Conservation (phyloP, 176 grass and related monocot genomes). For the Oropetium thomaeum region DNA sequence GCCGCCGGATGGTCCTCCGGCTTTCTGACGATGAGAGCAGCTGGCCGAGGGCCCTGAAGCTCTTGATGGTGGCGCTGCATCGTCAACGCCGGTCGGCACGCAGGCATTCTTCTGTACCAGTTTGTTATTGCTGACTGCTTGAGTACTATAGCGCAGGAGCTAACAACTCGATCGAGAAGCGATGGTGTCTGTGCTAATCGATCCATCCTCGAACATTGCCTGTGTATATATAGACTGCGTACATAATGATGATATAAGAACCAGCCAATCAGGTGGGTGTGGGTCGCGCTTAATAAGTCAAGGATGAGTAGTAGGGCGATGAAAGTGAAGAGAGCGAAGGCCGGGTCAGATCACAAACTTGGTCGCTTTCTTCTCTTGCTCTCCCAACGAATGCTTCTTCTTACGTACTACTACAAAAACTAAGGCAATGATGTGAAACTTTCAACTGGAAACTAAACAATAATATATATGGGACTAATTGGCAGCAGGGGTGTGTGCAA, state of each 20-base stretch:
- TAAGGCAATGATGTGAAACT: neutral
- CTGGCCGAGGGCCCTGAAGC: slow-evolving; percentile 45
- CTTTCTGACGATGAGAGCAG: slow-evolving; percentile 37
- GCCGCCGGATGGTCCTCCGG: too few species aligned
- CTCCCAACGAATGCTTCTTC: neutral
- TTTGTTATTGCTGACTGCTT: too few species aligned
- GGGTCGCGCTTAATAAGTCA: neutral
- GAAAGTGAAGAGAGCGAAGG: neutral
- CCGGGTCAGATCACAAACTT: neutral
- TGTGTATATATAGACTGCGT: neutral
- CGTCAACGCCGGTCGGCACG: neutral
- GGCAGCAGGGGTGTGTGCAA: too few species aligned
- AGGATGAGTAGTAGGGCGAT: neutral
- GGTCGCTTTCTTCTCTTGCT: neutral
- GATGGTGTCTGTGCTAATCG: neutral
- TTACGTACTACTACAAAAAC: too few species aligned
- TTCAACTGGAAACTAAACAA: too few species aligned
- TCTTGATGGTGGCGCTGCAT: neutral
- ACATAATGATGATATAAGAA: too few species aligned
- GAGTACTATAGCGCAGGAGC: too few species aligned
- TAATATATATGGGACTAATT: too few species aligned
- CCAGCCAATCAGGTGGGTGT: neutral
- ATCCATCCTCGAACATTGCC: neutral
- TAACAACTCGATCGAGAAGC: too few species aligned
- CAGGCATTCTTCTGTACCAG: too few species aligned